Conservation (phyloP, 257 asterid genomes). For the Solanum neorickii region DNA sequence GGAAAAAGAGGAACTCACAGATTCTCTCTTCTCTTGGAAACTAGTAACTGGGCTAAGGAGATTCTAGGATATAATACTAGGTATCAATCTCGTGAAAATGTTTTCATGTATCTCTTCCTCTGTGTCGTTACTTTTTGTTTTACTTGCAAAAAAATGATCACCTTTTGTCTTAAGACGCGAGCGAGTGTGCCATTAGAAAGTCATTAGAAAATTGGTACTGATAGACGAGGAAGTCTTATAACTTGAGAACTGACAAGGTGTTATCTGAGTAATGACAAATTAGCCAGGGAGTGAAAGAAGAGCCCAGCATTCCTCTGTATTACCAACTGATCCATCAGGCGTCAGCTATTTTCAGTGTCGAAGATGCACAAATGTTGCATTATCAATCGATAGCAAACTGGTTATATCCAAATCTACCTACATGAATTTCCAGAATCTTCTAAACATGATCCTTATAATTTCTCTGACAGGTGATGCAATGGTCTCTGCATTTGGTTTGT, state of each 20-base stretch:
- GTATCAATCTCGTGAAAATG: not conserved
- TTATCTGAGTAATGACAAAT: not conserved
- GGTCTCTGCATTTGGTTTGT: not conserved
- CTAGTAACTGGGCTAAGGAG: not conserved
- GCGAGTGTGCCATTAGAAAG: not conserved
- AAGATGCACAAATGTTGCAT: not conserved
- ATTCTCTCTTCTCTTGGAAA: not conserved
- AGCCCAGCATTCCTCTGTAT: not conserved
- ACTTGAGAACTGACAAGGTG: not conserved
- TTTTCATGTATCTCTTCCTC: not conserved
- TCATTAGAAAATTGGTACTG: not conserved
- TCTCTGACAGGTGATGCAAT: not conserved
- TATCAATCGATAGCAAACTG: not conserved
- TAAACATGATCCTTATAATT: not conserved
- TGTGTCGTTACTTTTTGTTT: not conserved
- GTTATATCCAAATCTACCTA: not conserved
- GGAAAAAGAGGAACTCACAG: not conserved
- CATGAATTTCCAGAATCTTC: not conserved
- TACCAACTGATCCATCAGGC: not conserved
- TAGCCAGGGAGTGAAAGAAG: not conserved
- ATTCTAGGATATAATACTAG: not conserved
- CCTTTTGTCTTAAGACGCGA: not conserved
- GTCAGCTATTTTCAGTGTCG: not conserved
- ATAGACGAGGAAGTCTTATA: not conserved
- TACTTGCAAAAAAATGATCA: not conserved